Percentiles rank a stretch among this genome's conserved stretches.
Evolutionary conservation across 2,329 filamentous ascomycete genomes (phyloP).

Genomic region (Aspergillus sp.): DNA sequence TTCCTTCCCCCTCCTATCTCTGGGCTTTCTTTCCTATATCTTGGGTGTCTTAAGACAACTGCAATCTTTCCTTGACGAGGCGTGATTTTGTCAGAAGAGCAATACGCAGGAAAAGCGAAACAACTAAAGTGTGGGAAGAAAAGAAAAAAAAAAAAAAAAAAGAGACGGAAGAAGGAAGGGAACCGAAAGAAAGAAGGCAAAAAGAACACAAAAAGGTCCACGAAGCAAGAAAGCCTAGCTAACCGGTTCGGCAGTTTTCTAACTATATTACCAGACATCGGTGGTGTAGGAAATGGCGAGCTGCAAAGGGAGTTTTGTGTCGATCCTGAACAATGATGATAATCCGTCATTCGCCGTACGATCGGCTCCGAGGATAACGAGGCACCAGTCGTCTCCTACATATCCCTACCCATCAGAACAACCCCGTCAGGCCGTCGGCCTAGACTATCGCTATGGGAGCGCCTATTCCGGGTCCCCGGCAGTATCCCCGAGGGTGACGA

Average conservation of each 20-base stretch:
- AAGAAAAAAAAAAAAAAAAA: not conserved
- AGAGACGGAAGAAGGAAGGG: not conserved
- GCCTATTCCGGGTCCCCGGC: conserved; percentile 27
- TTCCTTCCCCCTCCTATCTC: not conserved
- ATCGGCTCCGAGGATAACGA: conserved; percentile 26
- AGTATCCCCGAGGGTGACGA: conserved; percentile 25
- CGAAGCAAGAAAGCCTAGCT: not conserved
- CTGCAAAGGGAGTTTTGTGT: conserved; percentile 38
- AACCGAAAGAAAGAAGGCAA: not conserved
- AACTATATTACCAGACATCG: conserved; percentile 11
- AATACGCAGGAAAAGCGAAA: not conserved
- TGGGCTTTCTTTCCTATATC: not conserved
- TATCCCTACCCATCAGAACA: conserved; percentile 22
- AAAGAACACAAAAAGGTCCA: not conserved
- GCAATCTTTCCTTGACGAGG: not conserved
- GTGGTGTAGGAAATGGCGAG: conserved; percentile 28
- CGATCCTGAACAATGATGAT: conserved; percentile 50
- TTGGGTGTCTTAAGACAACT: not conserved
- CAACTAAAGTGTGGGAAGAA: not conserved
- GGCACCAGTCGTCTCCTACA: conserved; percentile 23
- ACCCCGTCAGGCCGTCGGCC: conserved; percentile 14
- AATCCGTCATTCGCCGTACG: conserved; percentile 47
- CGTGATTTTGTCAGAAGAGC: not conserved
- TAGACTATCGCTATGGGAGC: conserved; percentile 21
- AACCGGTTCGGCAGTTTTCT: not conserved